Evolutionary conservation across 768 basidiomycete species (phyloP), one percentile per base, ranked within the genome.

Genomic region (Cystobasidium ongulense): DNA sequence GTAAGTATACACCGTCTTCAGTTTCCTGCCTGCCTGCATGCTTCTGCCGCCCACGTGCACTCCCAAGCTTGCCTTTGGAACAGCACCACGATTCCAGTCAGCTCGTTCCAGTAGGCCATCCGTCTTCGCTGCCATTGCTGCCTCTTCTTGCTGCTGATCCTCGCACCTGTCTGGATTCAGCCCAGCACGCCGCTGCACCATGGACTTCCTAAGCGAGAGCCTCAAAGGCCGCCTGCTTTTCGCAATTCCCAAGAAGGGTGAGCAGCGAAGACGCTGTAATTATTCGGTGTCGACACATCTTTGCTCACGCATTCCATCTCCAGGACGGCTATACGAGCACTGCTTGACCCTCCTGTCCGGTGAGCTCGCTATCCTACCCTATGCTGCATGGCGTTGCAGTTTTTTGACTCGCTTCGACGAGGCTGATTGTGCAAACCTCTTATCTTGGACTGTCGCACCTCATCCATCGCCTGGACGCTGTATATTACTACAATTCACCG

Each of bases 181-280:
- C n/a, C n/a, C n/a, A n/a, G n/a, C n/a, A n/a, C n/a, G n/a, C n/a
- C n/a, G n/a, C 57, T 23, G 23, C 53, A 76, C 80, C 15, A 79
- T 87, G 81, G 80, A 81, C 38, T 71, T 83, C 86, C 88, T 92
- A 80, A 80, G 85, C n/a, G 90, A 92, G 76, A 82, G 88, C 23
- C 85, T 98, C 67, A 85, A 91, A 75, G 92, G 91, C 59, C 87
- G 93, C 52, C 80, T 95, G 75, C 84, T 99, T 43, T 95, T 99
- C 77, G 95, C 94, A 10, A 91, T 99, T 77, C 95, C 95, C 1
- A 98, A 98, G 85, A 99, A 98, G 87, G 95, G 95, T 88, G 73
- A 66, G 76, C 59, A 21, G 35, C 33, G 43, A 25, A 17, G 46
- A 31, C 29, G n/a, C 33, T 67, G 4, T 2, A 27, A 23, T 53